Evolutionary conservation across 1,284 basidiomycete genomes (phyloP), one percentile per base, ranked within the genome.

Genomic region (Papiliotrema terrestris): DNA sequence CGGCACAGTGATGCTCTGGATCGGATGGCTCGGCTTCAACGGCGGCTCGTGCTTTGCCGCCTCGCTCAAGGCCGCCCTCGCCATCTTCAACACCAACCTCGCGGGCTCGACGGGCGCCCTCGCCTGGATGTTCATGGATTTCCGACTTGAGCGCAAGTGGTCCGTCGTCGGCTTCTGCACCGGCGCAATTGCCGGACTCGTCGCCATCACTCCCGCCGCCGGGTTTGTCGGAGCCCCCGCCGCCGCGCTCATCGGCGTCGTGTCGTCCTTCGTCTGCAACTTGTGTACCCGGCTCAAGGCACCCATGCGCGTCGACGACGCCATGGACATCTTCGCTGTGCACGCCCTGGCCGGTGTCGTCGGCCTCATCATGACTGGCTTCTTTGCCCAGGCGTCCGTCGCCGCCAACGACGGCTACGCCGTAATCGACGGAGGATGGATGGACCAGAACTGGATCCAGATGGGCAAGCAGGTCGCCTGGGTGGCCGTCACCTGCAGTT

Each of bases 301-400:
- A 42, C 63, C 67, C 4, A 78, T 78, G 75, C 66, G 75, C 42
- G 76, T 78, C 58, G 75, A 65, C 47, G 65, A 69, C 55, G 69
- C 72, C 8, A 75, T 76, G 75, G 88, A 91, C 83, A 82, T 91
- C 56, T 91, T 88, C 72, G 87, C 89, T n/a, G 88, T 91, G 66
- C 91, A 98, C 80, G 92, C 88, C 42, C 78, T 97, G 19, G 91
- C 90, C 3, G 94, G 94, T 46, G 84, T 94, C 22, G 81, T 95
- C 49, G 92, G 93, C 41, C 81, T 91, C 37, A 70, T 97, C 42
- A 77, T 77, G 75, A 77, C 75, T 17, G 75, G 75, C 43, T 59
- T 77, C 51, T 96, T 97, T 64, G 88, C 89, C 1, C 85, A 83
- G 61, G 80, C 84, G 8, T 81, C 87, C 51, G 91, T 96, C 61